A percentile compares a stretch with the other conserved stretches of the same genome.
Evolutionary conservation across 352 stramenopile genomes (phyloP).

Genomic region (Salisapilia sapeloensis): DNA sequence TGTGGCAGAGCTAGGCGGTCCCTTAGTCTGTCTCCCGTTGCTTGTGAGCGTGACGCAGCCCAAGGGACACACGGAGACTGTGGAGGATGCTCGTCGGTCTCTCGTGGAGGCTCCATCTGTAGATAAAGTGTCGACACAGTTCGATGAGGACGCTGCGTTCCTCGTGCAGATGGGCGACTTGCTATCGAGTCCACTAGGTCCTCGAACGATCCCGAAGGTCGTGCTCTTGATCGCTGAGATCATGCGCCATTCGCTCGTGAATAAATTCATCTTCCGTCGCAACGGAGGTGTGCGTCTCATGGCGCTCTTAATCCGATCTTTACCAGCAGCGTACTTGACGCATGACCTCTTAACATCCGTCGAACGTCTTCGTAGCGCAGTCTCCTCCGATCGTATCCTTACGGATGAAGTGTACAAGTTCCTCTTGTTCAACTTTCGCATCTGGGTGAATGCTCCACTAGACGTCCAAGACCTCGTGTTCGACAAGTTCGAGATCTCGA

Average conservation of each 20-base stretch:
- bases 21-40: slow-evolving; percentile 42
- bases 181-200: slow-evolving; percentile 50
- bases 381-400: slow-evolving; percentile 63
- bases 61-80: too few species aligned
- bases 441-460: slow-evolving; percentile 65
- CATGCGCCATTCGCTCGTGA: slow-evolving; percentile 72
- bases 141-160: slow-evolving; percentile 62
- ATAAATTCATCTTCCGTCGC: slow-evolving; percentile 76
- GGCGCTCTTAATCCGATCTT: slow-evolving; percentile 40
- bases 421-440: slow-evolving; percentile 71
- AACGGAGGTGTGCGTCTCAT: slow-evolving; percentile 59
- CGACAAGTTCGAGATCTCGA: slow-evolving; percentile 65
- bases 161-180: slow-evolving; percentile 55
- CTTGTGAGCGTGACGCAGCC: slow-evolving; percentile 15
- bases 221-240: slow-evolving; percentile 67
- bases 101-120: background rate
- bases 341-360: slow-evolving; percentile 45
- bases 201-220: slow-evolving; percentile 53
- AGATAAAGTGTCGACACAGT: slow-evolving; percentile 21
- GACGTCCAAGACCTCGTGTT: slow-evolving; percentile 57
- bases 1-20: slow-evolving; percentile 40
- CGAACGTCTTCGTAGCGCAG: slow-evolving; percentile 48
- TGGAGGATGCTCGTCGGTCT: too few species aligned
- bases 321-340: slow-evolving; percentile 53
- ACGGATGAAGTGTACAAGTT: slow-evolving; percentile 73